A percentile compares a stretch with the other conserved stretches of the same genome.
Evolutionary conservation across 2,329 filamentous ascomycete genomes (phyloP).

Genomic region (Aspergillus ibericus): DNA sequence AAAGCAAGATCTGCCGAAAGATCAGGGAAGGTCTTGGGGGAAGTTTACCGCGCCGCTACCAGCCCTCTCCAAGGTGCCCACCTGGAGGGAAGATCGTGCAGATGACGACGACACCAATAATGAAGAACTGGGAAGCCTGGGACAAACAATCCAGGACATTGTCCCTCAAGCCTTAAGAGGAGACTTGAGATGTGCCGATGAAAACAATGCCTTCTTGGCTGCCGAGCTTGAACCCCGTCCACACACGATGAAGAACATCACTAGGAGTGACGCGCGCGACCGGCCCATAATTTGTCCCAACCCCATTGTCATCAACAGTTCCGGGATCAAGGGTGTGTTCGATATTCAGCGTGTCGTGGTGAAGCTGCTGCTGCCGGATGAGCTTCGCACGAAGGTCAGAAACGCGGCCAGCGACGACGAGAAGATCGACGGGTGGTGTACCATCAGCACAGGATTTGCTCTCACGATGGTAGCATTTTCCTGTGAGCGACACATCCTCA

Average conservation of each 20-base stretch:
- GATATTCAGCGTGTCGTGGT: constrained; percentile 20
- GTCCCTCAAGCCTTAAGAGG: neutral
- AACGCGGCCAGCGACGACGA: constrained; percentile 10
- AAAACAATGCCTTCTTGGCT: neutral
- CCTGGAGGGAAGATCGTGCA: too few relatives aligned
- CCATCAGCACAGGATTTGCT: constrained; percentile 15
- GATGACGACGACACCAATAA: neutral
- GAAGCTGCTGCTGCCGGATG: constrained; percentile 13
- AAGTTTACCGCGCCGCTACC: neutral
- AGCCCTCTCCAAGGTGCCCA: neutral
- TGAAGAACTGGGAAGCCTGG: too few relatives aligned
- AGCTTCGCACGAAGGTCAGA: constrained; percentile 11
- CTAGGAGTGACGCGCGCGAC: neutral
- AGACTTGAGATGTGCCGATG: too few relatives aligned
- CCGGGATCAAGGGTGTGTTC: constrained; percentile 18
- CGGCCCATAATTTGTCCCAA: constrained; percentile 14
- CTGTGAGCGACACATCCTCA: constrained; percentile 7
- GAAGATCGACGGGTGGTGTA: constrained; percentile 20
- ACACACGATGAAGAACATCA: neutral
- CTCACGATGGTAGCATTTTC: constrained; percentile 12
- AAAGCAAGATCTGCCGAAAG: too few relatives aligned
- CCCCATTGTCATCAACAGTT: constrained; percentile 16
- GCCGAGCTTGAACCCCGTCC: neutral
- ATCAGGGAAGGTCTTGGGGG: too few relatives aligned
- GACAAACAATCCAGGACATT: neutral